Base-by-base conservation (phyloP, 768 basidiomycete genomes). In the Hysterangium stoloniferum region DNA sequence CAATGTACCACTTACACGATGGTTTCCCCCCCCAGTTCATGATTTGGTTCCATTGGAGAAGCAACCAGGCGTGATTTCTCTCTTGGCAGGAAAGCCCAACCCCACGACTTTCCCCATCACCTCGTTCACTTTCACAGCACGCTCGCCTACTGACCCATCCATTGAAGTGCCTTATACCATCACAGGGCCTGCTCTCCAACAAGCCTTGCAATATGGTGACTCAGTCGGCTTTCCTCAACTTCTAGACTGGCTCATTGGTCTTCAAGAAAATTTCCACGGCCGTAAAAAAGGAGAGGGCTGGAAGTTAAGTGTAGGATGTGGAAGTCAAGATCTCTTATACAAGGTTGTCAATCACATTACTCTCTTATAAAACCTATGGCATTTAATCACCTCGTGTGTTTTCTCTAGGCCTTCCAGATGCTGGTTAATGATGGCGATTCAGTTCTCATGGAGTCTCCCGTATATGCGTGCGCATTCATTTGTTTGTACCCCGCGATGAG, bases 41-140 rank as follows among this genome's bases (percentile, higher is more conserved):
- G 68, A 80, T 12, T 73, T 95, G n/a, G 75, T 80, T 52, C 89
- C 82, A 0, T 72, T 93, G 24, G 95, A 97, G 65, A 73, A 74
- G 19, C 75, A 69, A 0, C 90, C 92, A 0, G 87, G 87, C 0
- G 62, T 89, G 32, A 81, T 93, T 49, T 88, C 85, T 3, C 64
- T 93, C 28, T 77, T 94, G 6, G 93, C 92, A 0, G 95, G 95
- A 24, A 92, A 94, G 65, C 95, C 95, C 5, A 94, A 95, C 60
- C 75, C 82, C 6, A 70, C 74, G n/a, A 86, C 89, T 17, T 98
- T 97, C 69, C 95, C 95, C 1, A 88, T 98, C 69, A 80, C 82
- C 2, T 81, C 84, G 0, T 69, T 98, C 57, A 81, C 76, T 49
- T 80, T 88, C 64, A 77, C 71, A 1, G 73, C 80, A 3, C 57